These are phyloP conservation scores for Solanum chiquidenum DNA, from an alignment of 257 asterid genomes.

Conservation along the genomic window DNA sequence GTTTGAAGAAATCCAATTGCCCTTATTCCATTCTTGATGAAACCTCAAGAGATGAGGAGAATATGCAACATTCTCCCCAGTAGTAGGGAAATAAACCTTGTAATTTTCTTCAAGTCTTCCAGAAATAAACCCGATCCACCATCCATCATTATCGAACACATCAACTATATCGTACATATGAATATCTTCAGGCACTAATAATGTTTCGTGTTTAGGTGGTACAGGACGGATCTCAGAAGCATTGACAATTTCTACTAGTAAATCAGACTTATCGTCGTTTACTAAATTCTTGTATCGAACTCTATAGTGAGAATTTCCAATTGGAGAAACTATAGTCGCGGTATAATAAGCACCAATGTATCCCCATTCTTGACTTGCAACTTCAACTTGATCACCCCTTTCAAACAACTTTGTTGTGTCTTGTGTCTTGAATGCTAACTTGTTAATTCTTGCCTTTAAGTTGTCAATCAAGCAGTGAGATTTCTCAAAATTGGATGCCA, in stretches of 20 bases:
- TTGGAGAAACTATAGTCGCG: neutral
- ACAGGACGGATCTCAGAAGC: neutral
- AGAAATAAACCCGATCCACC: neutral
- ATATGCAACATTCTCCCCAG: conserved; percentile 5
- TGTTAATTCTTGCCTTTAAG: neutral
- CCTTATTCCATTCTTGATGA: conserved; percentile 10
- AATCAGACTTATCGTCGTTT: neutral
- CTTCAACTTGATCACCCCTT: neutral
- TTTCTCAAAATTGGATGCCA: neutral
- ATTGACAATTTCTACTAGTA: neutral
- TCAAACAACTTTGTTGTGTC: neutral
- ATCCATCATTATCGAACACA: neutral
- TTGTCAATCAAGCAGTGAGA: neutral
- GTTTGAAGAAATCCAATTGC: conserved; percentile 1
- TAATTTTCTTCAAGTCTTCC: neutral
- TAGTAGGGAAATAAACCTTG: neutral
- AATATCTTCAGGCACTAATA: neutral
- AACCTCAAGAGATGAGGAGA: neutral
- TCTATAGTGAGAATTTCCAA: neutral
- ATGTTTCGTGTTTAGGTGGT: neutral
- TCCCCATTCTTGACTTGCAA: neutral
- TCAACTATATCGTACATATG: neutral
- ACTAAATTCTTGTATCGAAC: neutral
- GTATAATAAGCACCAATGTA: neutral
- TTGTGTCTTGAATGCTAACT: neutral